Conservation (phyloP, 495 filamentous ascomycete species). For the Bryoglossum gracile region DNA sequence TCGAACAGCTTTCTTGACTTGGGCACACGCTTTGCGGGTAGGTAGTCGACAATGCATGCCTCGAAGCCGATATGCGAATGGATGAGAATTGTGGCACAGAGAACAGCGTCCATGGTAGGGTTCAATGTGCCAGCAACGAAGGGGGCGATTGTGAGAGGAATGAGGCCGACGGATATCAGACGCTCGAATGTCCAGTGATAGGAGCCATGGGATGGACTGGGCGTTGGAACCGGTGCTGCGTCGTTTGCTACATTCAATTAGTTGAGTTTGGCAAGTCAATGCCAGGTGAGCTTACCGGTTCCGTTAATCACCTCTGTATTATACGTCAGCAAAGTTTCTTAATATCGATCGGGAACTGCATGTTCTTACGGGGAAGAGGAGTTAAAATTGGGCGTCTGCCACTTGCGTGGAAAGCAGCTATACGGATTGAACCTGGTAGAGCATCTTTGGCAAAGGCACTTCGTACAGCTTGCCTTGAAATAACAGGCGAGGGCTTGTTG, state of each 20-base stretch:
- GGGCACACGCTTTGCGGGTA: conserved; percentile 65
- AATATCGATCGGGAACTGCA: conserved; percentile 23
- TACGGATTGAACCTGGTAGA: conserved; percentile 30
- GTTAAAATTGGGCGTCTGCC: conserved; percentile 60
- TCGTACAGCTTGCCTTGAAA: conserved; percentile 23
- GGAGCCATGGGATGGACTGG: conserved; percentile 73
- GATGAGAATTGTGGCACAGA: conserved; percentile 76
- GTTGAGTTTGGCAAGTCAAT: conserved; percentile 15
- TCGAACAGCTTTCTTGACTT: conserved; percentile 52
- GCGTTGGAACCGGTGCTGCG: conserved; percentile 62
- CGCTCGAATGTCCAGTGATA: conserved; percentile 99
- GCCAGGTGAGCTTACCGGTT: conserved; percentile 53
- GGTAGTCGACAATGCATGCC: conserved; percentile 83
- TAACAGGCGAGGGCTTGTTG: conserved; percentile 24
- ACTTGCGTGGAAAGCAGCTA: conserved; percentile 68
- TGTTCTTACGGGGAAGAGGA: conserved; percentile 55
- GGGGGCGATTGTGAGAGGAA: conserved; percentile 83
- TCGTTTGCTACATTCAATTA: conserved; percentile 66
- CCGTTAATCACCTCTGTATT: conserved; percentile 64
- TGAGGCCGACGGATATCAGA: conserved; percentile 63
- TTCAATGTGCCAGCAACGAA: conserved; percentile 89
- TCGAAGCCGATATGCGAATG: conserved; percentile 95
- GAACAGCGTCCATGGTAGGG: conserved; percentile 76
- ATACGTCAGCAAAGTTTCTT: conserved; percentile 29
- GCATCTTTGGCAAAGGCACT: conserved; percentile 30